Base-by-base conservation (phyloP, 306 rosid genomes). In the Vigna angularis region DNA sequence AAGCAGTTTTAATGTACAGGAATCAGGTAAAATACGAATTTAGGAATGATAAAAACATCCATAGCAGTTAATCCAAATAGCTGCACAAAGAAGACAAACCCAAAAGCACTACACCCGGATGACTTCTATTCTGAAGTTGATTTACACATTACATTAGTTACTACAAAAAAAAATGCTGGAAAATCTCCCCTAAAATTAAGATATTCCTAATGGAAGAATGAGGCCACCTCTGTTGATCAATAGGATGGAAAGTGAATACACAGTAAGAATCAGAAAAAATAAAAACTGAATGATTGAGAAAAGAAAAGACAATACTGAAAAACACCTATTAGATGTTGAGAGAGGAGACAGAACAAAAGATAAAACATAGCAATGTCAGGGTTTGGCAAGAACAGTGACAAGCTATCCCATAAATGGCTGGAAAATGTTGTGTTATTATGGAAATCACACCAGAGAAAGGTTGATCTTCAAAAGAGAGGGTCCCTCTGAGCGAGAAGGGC, bases 1-100 rank as follows among this genome's bases (percentile, higher is more conserved):
- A 32, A 32, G 8, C 32, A 48, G 36, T 34, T 75, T 75, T 7
- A 49, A 75, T 50, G n/a, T 30, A 70, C 2, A 70, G 20, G 30
- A 61, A 59, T 59, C 47, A 59, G 26, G 18, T 20, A 55, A 55
- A 56, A 15, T 22, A 24, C 40, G 52, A 24, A 30, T 51, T 51
- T 12, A 16, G 36, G 15, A 30, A 15, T 44, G 49, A 48, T 40
- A 58, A 30, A 30, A 15, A 77, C 55, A 16, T 48, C 2, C 1
- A 9, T 7, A 4, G 7, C 18, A n/a, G 18, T 52, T 3, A 32
- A 32, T 26, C 58, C 30, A 55, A 20, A 55, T 55, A 8, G 58
- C 9, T 4, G 58, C 26, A 55, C 28, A 17, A 4, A 53, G 1
- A 0, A 4, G 26, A 11, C 11, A 9, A 55, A 1, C 30, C 61